A percentile compares a stretch with the other conserved stretches of the same genome.
These are phyloP conservation scores for Eucalyptus dawsonii DNA, from an alignment of 345 rosid species.

Conservation along the genomic window DNA sequence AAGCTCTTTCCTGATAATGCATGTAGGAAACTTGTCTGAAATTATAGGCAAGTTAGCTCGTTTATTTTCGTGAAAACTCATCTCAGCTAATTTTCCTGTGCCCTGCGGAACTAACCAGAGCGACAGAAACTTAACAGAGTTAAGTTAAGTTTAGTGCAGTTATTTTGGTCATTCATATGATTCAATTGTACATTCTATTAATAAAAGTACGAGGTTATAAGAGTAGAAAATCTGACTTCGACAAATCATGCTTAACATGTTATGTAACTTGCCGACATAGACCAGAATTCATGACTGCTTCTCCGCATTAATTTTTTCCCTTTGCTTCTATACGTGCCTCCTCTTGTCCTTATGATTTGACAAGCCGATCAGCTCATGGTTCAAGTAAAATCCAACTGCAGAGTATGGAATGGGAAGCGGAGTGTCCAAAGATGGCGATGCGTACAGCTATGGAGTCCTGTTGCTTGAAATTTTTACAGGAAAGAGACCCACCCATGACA, in stretches of 20 bases:
- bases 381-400: background rate
- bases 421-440: background rate
- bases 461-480: too few relatives aligned
- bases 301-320: too few relatives aligned
- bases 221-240: too few relatives aligned
- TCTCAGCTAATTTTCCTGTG: too few relatives aligned
- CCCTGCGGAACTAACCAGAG: too few relatives aligned
- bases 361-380: background rate
- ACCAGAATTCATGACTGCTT: too few relatives aligned
- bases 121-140: background rate
- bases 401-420: background rate
- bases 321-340: background rate
- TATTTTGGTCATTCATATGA: background rate
- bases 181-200: background rate
- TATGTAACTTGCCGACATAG: accelerated
- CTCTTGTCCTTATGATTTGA: background rate
- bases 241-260: too few relatives aligned
- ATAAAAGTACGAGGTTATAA: background rate
- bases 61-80: too few relatives aligned
- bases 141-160: background rate
- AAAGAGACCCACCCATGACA: too few relatives aligned
- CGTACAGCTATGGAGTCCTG: background rate
- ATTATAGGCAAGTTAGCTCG: too few relatives aligned
- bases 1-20: background rate
- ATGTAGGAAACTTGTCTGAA: background rate